A percentile compares a stretch with the other conserved stretches of the same genome.
These are phyloP conservation scores for Halteria grandinella DNA, from an alignment of 73 alveolate species.

Conservation along the genomic window DNA sequence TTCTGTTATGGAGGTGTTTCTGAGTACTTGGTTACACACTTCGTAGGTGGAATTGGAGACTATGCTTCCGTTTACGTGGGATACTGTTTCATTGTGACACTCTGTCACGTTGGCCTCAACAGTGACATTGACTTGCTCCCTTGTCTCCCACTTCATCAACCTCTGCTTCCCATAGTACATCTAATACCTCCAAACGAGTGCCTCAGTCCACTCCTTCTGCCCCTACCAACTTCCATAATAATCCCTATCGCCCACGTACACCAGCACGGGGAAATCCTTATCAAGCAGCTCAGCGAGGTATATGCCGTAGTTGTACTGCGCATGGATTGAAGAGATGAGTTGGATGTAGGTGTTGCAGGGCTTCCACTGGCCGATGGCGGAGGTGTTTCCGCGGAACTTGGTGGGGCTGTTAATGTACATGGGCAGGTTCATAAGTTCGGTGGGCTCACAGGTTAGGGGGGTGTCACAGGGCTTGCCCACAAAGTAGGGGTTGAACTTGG, in stretches of 20 bases:
- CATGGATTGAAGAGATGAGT: slow-evolving; percentile 56
- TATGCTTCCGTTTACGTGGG: too few relatives aligned
- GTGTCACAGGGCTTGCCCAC: slow-evolving; percentile 68
- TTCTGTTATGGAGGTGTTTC: too few relatives aligned
- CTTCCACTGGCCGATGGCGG: slow-evolving; percentile 50
- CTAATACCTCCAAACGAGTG: slow-evolving; percentile 68
- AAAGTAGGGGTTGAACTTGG: slow-evolving; percentile 75
- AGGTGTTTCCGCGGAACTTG: neutral
- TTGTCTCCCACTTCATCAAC: slow-evolving; percentile 70
- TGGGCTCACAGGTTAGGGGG: slow-evolving; percentile 76
- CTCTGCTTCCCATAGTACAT: slow-evolving; percentile 59
- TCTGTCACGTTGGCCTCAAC: too few relatives aligned
- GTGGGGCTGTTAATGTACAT: neutral
- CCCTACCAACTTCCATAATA: slow-evolving; percentile 78
- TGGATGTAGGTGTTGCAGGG: slow-evolving; percentile 65
- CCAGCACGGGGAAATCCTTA: slow-evolving; percentile 58
- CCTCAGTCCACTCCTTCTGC: slow-evolving; percentile 75
- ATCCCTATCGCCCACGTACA: slow-evolving; percentile 78
- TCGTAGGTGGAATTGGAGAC: too few relatives aligned
- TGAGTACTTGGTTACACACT: too few relatives aligned
- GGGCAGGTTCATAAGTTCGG: slow-evolving; percentile 13
- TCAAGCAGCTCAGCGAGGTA: slow-evolving; percentile 51
- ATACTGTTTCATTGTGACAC: too few relatives aligned
- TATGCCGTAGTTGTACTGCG: slow-evolving; percentile 55
- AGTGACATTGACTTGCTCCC: too few relatives aligned